Evolutionary conservation across 2,329 filamentous ascomycete species (phyloP).

Genomic region (Phialophora tarda): DNA sequence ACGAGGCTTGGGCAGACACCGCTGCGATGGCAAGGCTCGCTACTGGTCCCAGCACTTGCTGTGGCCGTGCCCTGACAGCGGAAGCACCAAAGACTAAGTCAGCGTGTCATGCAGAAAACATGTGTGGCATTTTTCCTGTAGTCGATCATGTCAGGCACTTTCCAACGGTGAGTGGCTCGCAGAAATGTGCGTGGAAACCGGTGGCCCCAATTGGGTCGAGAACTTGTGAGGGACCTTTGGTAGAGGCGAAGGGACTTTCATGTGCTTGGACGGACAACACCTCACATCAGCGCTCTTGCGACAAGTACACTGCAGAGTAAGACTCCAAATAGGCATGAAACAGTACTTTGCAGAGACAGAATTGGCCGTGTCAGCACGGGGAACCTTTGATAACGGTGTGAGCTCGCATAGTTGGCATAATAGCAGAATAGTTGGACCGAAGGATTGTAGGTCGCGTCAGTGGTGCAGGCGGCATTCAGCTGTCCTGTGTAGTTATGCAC

Average conservation of each 20-base stretch:
- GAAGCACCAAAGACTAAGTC: background rate
- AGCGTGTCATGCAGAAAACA: conserved; percentile 20
- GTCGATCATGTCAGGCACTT: conserved; percentile 29
- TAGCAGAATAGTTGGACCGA: conserved; percentile 21
- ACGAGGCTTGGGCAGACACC: conserved; percentile 36
- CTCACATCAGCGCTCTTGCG: conserved; percentile 17
- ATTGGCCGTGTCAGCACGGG: conserved; percentile 19
- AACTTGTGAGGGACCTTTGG: conserved; percentile 14
- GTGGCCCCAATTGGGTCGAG: conserved; percentile 13
- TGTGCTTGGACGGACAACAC: background rate
- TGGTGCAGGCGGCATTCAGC: conserved; percentile 4
- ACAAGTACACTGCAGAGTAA: conserved; percentile 21
- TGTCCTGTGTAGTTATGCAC: conserved; percentile 9
- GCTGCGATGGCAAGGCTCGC: conserved; percentile 26
- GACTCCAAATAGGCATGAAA: background rate
- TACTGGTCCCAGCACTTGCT: conserved; percentile 21
- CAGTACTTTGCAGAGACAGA: background rate
- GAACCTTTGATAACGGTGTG: background rate
- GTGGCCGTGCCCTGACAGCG: conserved; percentile 21
- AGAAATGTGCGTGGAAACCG: conserved; percentile 4
- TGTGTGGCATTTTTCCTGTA: conserved; percentile 21
- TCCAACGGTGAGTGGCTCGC: conserved; percentile 29
- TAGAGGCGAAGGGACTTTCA: conserved; percentile 12
- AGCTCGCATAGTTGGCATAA: background rate
- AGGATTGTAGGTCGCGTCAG: conserved; percentile 27